Evolutionary conservation across 179 eudicot genomes (phyloP).

Genomic region (Silene noctiflora): DNA sequence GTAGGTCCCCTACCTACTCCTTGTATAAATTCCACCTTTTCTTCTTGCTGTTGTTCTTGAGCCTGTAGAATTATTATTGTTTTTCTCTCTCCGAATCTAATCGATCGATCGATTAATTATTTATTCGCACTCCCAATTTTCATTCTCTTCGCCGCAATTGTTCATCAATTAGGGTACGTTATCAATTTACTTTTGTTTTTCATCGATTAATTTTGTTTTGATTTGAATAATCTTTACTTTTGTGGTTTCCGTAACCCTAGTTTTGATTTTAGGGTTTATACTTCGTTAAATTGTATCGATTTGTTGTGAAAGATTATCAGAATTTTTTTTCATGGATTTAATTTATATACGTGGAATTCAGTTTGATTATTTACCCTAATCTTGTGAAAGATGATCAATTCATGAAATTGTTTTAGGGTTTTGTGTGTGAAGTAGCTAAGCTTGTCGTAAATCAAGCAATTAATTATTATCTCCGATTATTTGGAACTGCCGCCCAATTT

Average conservation of each 20-base stretch:
- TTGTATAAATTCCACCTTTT: not conserved
- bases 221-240: not conserved
- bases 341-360: not conserved
- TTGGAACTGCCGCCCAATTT: too few species aligned
- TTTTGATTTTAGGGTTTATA: not conserved
- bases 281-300: not conserved
- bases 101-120: not conserved
- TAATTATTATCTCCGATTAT: too few species aligned
- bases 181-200: not conserved
- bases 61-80: too few species aligned
- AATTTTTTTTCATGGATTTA: not conserved
- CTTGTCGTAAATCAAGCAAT: too few species aligned
- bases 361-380: not conserved
- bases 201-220: not conserved
- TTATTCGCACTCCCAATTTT: not conserved
- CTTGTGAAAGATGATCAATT: not conserved
- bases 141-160: not conserved
- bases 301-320: not conserved
- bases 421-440: too few species aligned
- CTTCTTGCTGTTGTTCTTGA: not conserved
- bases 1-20: too few species aligned
- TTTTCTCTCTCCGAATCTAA: not conserved
- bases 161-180: not conserved
- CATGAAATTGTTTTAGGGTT: not conserved
- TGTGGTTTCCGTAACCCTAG: not conserved